Evolutionary conservation across 192 early-diverging fungal species (phyloP).

Genomic region (Mortierella alpina): DNA sequence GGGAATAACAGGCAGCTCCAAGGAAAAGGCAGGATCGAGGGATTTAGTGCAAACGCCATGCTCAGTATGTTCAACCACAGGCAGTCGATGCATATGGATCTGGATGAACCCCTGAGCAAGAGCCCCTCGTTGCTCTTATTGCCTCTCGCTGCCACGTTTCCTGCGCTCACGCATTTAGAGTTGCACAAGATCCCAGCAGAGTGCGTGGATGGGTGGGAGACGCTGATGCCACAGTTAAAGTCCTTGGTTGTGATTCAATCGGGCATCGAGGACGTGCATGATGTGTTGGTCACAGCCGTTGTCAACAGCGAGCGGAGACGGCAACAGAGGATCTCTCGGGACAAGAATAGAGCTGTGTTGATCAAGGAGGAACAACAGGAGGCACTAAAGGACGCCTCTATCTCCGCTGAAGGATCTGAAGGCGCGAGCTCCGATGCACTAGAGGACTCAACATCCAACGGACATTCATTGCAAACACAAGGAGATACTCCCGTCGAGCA

Average conservation of each 20-base stretch:
- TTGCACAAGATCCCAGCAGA: slow-evolving; percentile 58
- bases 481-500: too few relatives aligned
- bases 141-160: slow-evolving; percentile 48
- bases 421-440: not conserved
- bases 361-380: slow-evolving; percentile 47
- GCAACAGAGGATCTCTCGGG: slow-evolving; percentile 11
- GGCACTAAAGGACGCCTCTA: slow-evolving; percentile 40
- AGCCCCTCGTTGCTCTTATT: slow-evolving; percentile 24
- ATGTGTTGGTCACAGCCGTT: slow-evolving; percentile 56
- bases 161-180: slow-evolving; percentile 59
- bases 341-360: slow-evolving; percentile 20
- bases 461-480: too few relatives aligned
- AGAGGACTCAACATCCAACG: not conserved
- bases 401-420: slow-evolving; percentile 3
- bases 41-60: slow-evolving; percentile 30
- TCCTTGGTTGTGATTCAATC: slow-evolving; percentile 57
- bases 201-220: slow-evolving; percentile 60
- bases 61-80: slow-evolving; percentile 33
- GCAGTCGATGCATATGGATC: not conserved
- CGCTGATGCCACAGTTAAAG: slow-evolving; percentile 49
- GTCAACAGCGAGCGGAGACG: slow-evolving; percentile 50
- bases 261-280: slow-evolving; percentile 58
- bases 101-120: not conserved
- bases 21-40: slow-evolving; percentile 45
- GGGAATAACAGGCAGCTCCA: slow-evolving; percentile 17